Evolutionary conservation across 108 stramenopile genomes (phyloP), one percentile per base, ranked within the genome.

Genomic region (Seminavis robusta): DNA sequence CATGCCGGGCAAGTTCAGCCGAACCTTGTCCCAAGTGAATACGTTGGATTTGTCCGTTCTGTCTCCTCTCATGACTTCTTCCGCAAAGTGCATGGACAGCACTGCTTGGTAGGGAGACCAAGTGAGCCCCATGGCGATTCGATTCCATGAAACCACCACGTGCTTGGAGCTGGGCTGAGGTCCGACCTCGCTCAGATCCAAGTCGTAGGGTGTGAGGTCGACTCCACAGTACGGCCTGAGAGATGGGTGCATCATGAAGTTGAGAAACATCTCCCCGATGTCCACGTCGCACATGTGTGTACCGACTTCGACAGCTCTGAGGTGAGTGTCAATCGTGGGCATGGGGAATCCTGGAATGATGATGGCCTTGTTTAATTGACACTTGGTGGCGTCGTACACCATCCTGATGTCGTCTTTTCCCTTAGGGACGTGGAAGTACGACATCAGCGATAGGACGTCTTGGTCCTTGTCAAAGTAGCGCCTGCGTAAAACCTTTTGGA

Each of bases 241-340:
- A 5, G 32, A 26, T 0, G 45, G 19, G 17, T 73, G 54, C 8
- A 75, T 32, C 20, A 20, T 21, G 20, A 65, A 71, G 26, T 79
- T 79, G 3, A 59, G 39, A 47, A 79, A 79, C 65, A 71, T 62
- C 38, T 79, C 73, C 0, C 69, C 78, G 10, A 66, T 46, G 56
- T 79, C 68, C 30, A 55, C 47, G 49, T 79, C 68, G 0, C 47
- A 67, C 24, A 57, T 44, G 28, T 49, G 53, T n/a, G 64, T 43
- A n/a, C n/a, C n/a, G n/a, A n/a, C n/a, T n/a, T n/a, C n/a, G n/a
- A n/a, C n/a, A n/a, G n/a, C n/a, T n/a, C n/a, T n/a, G n/a, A n/a
- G n/a, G n/a, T n/a, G n/a, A n/a, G 69, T 52, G 2, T 73, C 49
- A 8, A 59, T 13, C 9, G 61, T 72, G 0, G 77, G 77, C 1